Evolutionary conservation across 2,329 filamentous ascomycete genomes (phyloP), one percentile per base, ranked within the genome.

Genomic region (Sarocladium kiliense): DNA sequence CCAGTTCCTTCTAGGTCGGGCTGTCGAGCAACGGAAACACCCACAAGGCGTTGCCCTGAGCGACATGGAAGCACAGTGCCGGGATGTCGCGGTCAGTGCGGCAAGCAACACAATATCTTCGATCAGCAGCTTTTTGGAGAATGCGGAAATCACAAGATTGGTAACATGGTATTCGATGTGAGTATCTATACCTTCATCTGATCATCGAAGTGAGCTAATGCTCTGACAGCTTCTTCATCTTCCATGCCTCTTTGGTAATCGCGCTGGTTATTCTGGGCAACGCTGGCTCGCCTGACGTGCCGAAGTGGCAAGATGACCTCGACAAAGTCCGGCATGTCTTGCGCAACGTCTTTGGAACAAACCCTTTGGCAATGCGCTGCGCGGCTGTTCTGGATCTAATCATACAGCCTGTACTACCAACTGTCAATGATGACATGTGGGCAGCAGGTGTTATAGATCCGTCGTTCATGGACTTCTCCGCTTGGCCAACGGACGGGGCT

Each of bases 151-250:
- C 12, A 63, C 59, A 2, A 59, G 64, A 36, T 60, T 68, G 9
- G 63, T 64, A n/a, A 62, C 63, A 9, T 69, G 66, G 66, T 69
- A 69, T 54, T 64, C 65, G 2, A 62, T 65, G 63, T 67, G 58
- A 58, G 65, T 57, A 32, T 26, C 21, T 12, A n/a, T 25, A 16
- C 16, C 7, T 12, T 9, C 23, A 39, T 18, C n/a, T 10, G 3
- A 5, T 23, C 44, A 51, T 41, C 32, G 21, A 41, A 14, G 9
- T 14, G 16, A 37, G 44, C 44, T 47, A 30, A 47, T n/a, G 23
- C n/a, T 30, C 3, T 2, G 23, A 3, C 18, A 65, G 64, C n/a
- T 67, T 62, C 58, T 68, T 66, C 41, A 58, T 68, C 3, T 68
- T 68, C 45, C 66, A 68, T 54, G 65, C 66, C 1, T 65, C 64